phyloP scores from a whole-genome alignment of 2,329 filamentous ascomycete genomes.

The Hymenoscyphus repandus region DNA sequence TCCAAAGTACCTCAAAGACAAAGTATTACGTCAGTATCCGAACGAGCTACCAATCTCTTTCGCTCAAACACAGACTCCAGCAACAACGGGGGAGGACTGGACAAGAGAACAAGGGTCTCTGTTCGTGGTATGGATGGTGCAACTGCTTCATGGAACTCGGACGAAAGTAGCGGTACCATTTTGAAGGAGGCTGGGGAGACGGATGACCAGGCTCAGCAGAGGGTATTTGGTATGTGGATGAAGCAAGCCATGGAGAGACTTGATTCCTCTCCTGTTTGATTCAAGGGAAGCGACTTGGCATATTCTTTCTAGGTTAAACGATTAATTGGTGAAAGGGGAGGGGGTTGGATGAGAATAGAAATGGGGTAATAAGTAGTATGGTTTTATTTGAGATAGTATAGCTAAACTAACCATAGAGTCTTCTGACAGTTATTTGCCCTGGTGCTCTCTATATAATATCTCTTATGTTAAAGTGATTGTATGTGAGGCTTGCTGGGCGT shows the following conservation, averaged over 20 bases:
- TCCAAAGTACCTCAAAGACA: constrained; percentile 8
- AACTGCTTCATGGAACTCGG: constrained; percentile 9
- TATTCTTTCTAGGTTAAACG: not conserved
- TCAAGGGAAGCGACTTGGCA: not conserved
- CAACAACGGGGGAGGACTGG: not conserved
- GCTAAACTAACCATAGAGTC: no score
- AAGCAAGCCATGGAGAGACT: constrained; percentile 3
- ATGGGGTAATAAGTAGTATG: no score
- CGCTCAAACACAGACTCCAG: constrained; percentile 2
- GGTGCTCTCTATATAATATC: no score
- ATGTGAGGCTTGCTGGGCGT: no score
- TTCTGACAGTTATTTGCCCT: no score
- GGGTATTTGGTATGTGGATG: constrained; percentile 12
- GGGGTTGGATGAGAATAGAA: no score
- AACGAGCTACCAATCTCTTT: constrained; percentile 5
- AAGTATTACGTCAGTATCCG: not conserved
- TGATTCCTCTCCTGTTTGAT: not conserved
- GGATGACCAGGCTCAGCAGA: not conserved
- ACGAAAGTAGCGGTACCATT: constrained; percentile 23
- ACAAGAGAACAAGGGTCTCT: constrained; percentile 7
- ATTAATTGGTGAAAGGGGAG: not conserved
- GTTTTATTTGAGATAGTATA: no score
- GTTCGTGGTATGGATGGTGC: constrained; percentile 19
- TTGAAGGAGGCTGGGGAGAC: constrained; percentile 9
- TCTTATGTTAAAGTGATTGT: no score